These are phyloP conservation scores for Aspergillus nomiae DNA, from an alignment of 2,329 filamentous ascomycete genomes.

Conservation along the genomic window DNA sequence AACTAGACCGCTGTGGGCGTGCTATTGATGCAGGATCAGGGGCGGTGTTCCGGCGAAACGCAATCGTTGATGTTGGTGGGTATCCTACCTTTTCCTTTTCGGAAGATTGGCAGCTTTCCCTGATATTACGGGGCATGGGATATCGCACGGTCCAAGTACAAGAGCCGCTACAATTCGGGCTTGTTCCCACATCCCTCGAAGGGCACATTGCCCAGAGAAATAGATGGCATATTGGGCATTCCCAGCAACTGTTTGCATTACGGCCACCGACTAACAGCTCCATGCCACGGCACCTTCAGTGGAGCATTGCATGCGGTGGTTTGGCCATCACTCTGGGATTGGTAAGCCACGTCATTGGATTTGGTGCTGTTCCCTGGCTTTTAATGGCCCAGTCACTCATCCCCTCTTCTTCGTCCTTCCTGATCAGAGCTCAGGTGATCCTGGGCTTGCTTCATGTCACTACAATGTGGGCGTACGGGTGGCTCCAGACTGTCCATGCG, in stretches of 20 bases:
- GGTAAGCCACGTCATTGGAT: not conserved
- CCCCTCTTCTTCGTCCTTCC: not conserved
- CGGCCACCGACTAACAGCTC: not conserved
- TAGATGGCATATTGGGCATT: slow-evolving; percentile 30
- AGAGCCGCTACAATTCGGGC: slow-evolving; percentile 36
- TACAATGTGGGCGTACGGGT: not conserved
- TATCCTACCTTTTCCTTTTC: slow-evolving; percentile 38
- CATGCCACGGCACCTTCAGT: not conserved
- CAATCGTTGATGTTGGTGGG: slow-evolving; percentile 33
- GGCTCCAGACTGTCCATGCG: not conserved
- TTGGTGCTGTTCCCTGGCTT: not conserved
- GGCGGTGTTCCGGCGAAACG: slow-evolving; percentile 34
- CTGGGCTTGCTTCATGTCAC: not conserved
- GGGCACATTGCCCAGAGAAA: slow-evolving; percentile 39
- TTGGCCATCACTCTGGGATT: not conserved
- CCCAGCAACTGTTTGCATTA: not conserved
- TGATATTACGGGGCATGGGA: slow-evolving; percentile 33
- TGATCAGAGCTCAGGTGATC: not conserved
- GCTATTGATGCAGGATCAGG: slow-evolving; percentile 40
- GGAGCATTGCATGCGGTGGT: not conserved
- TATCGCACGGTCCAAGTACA: slow-evolving; percentile 32
- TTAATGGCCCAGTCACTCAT: not conserved
- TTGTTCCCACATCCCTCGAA: slow-evolving; percentile 37
- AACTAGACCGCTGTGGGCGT: slow-evolving; percentile 28
- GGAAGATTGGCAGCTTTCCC: slow-evolving; percentile 38